Base-by-base conservation (phyloP, 2,329 filamentous ascomycete genomes). In the Paraconiothyrium brasiliense region DNA sequence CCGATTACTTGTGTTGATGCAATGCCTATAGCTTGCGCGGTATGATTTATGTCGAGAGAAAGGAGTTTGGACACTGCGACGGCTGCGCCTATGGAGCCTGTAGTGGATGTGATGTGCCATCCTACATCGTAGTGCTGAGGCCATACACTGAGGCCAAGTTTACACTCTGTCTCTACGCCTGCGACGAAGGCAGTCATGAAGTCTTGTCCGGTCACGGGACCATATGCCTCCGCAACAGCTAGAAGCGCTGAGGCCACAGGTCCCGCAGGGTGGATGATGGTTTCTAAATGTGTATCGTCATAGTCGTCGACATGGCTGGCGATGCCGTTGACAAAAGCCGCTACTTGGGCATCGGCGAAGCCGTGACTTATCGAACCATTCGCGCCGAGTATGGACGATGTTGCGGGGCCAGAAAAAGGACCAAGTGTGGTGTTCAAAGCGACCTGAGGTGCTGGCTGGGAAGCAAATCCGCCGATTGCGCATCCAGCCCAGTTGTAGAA, bases 401-500 rank as follows among this genome's bases (percentile, higher is more conserved):
- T 80, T 6, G 75, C 66, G 1, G 67, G 61, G 1, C 80, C 78
- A 50, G 79, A 78, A 69, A 82, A 80, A 1, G 77, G 71, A 20
- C 70, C 54, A 4, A 82, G 69, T 0, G 79, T 74, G 1, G 70
- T 69, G 48, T 72, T 69, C 11, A 60, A 58, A 1, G 80, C 78
- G 61, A 78, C 82, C 2, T 64, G 66, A 22, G 81, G 80, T 1
- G 84, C 81, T n/a, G 78, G 74, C 63, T 85, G 84, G 9, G 75
- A 74, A 60, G 80, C 82, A 39, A 58, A 67, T 3, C 84, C 85
- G 5, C 83, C 84, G 22, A 86, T 81, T 30, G 84, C 80, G 65
- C 84, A 87, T 43, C 85, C 85, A 7, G 80, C 79, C 80, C 83
- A 86, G 75, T 86, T 87, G 74, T 85, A 85, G 54, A 86, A 79